Evolutionary conservation across 306 rosid genomes (phyloP), one percentile per base, ranked within the genome.

Genomic region (Rosa multiflora): DNA sequence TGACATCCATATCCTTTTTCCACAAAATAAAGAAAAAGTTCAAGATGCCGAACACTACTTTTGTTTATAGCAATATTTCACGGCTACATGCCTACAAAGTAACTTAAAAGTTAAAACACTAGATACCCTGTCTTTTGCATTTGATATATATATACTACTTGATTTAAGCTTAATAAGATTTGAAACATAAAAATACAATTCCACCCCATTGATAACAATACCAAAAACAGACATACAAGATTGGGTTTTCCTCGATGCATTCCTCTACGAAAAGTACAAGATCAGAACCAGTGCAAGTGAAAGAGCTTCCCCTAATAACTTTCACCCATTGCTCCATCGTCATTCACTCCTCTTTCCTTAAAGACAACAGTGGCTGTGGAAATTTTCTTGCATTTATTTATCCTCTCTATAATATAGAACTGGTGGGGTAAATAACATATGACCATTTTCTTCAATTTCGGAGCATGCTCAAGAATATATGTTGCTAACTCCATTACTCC

Each of bases 381-480:
- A 72, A 18, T 5, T 11, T 0, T 72, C 47, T 72, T 51, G 47
- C 48, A 20, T n/a, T 7, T 39, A 12, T 42, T 53, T 40, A 73
- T 49, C 66, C 18, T 73, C 32, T 18, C 62, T 2, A 0, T 58
- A 35, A 73, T 21, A 37, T 10, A n/a, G 2, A 12, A 18, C 44
- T 64, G 69, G 10, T 14, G 69, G 42, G 44, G 69, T 6, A 64
- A 64, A 63, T 63, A 32, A 32, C 20, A 32, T 63, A 73, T 73
- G 35, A 53, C 35, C 37, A 53, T 73, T 39, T 73, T 73, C 66
- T 53, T 73, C 76, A 73, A 73, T 37, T 73, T 53, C 14, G 8
- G 66, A 10, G 76, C 76, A 10, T 20, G 64, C 76, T 29, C 68
- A 13, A 63, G 68, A 29, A 62, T 62, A 2, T 62, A 62, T 11